These are phyloP conservation scores for Acacia concinna DNA, from an alignment of 331 rosid species.

Conservation along the genomic window DNA sequence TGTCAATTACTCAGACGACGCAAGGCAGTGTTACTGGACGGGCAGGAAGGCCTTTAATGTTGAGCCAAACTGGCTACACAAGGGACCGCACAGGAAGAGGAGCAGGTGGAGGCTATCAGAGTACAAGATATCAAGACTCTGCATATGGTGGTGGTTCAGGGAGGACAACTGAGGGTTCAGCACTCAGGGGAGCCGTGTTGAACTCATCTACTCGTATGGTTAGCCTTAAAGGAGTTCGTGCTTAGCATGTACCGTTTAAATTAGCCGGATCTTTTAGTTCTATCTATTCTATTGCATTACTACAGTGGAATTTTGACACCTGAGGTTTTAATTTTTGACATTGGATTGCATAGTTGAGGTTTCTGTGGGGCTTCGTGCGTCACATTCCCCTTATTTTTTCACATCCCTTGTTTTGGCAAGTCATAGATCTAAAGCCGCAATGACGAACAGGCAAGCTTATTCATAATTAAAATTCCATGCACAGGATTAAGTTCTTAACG, in stretches of 20 bases:
- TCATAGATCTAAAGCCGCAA: conserved; percentile 58
- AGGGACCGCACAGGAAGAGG: conserved; percentile 62
- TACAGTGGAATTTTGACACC: neutral
- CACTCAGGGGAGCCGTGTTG: conserved; percentile 61
- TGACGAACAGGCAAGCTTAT: conserved; percentile 43
- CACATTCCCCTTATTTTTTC: conserved; percentile 29
- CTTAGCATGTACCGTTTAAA: conserved; percentile 29
- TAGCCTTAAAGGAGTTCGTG: conserved; percentile 62
- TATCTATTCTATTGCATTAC: conserved; percentile 20
- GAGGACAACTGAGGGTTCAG: conserved; percentile 46
- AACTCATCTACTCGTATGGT: conserved; percentile 78
- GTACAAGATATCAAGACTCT: conserved; percentile 50
- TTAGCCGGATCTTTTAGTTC: neutral
- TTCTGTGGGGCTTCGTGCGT: neutral
- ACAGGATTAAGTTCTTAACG: conserved; percentile 60
- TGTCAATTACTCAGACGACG: conserved; percentile 55
- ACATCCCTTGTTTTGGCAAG: conserved; percentile 66
- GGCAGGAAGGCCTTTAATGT: conserved; percentile 53
- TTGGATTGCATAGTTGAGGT: neutral
- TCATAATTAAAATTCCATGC: conserved; percentile 46
- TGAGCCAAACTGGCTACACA: conserved; percentile 59
- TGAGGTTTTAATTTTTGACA: neutral
- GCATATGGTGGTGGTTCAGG: conserved; percentile 61
- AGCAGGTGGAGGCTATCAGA: conserved; percentile 48
- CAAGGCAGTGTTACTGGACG: conserved; percentile 66